phyloP scores from a whole-genome alignment of 345 rosid species.

The Linum tenue region DNA sequence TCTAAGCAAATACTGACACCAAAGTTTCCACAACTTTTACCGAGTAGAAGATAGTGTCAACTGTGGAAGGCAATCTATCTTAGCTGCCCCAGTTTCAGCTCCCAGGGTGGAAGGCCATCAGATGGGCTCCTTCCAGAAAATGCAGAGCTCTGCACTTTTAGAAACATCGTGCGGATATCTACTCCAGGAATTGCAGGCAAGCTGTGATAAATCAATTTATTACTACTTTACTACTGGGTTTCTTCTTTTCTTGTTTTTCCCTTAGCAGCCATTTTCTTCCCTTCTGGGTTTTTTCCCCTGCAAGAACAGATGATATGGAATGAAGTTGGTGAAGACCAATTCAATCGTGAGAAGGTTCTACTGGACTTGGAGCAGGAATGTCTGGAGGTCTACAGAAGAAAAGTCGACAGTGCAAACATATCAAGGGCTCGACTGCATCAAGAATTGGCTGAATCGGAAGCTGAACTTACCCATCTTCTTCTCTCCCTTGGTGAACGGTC shows the following conservation, averaged over 20 bases:
- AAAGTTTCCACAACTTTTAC: conserved; percentile 23
- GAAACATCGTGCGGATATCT: conserved; percentile 2
- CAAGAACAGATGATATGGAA: conserved; percentile 84
- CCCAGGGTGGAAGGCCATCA: conserved; percentile 11
- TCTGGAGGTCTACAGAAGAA: conserved; percentile 79
- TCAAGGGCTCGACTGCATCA: conserved; percentile 95
- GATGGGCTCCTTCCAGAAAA: conserved; percentile 66
- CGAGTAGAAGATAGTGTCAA: too few relatives aligned
- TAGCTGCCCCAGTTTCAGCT: background rate
- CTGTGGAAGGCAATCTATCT: conserved; percentile 7
- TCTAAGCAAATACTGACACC: conserved; percentile 53
- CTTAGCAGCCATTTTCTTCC: background rate
- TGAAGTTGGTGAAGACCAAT: conserved; percentile 84
- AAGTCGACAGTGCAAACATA: conserved; percentile 90
- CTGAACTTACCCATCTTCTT: conserved; percentile 91
- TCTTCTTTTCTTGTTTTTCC: too few relatives aligned
- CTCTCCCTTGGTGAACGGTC: conserved; percentile 91
- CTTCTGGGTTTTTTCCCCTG: background rate
- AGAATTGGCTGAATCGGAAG: conserved; percentile 93
- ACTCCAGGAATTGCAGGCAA: background rate
- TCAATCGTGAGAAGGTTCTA: conserved; percentile 70
- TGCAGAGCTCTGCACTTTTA: conserved; percentile 42
- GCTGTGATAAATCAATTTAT: too few relatives aligned
- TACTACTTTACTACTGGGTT: too few relatives aligned
- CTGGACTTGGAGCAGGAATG: conserved; percentile 88